Evolutionary conservation across 164 flowering plant genomes (phyloP).

Genomic region (Sextonia rubra): DNA sequence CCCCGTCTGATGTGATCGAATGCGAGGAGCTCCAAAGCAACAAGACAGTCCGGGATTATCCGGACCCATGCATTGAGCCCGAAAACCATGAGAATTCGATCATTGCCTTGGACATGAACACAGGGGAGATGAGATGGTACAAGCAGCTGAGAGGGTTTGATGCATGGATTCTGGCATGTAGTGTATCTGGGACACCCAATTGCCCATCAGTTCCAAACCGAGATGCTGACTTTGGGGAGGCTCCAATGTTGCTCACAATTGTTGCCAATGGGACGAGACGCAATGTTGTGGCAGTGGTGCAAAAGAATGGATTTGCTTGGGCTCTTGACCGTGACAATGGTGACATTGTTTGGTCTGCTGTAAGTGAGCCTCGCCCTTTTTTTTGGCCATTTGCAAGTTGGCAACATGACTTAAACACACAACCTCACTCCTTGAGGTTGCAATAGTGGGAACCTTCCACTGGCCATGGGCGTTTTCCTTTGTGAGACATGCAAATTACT

Average conservation of each 20-base stretch:
- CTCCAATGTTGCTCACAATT: conserved; percentile 33
- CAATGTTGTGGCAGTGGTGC: conserved; percentile 49
- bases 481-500: too few relatives aligned
- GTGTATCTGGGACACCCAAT: background rate
- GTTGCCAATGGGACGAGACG: conserved; percentile 17
- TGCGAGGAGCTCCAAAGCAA: background rate
- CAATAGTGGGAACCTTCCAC: too few relatives aligned
- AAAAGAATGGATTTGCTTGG: conserved; percentile 63
- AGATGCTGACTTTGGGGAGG: conserved; percentile 1
- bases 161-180: background rate
- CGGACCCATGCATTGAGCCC: background rate
- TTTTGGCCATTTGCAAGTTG: background rate
- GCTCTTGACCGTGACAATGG: conserved; percentile 51
- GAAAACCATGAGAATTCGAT: conserved; percentile 1
- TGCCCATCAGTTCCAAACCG: background rate
- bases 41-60: background rate
- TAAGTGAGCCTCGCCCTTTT: conserved; percentile 12
- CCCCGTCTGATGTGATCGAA: background rate
- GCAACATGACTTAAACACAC: too few relatives aligned
- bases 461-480: too few relatives aligned
- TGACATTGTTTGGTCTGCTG: conserved; percentile 44
- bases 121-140: background rate
- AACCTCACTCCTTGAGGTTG: too few relatives aligned
- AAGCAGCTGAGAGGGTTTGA: background rate
- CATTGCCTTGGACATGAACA: background rate